Base-by-base conservation (phyloP, 1,284 basidiomycete species). In the Amylostereum areolatum region DNA sequence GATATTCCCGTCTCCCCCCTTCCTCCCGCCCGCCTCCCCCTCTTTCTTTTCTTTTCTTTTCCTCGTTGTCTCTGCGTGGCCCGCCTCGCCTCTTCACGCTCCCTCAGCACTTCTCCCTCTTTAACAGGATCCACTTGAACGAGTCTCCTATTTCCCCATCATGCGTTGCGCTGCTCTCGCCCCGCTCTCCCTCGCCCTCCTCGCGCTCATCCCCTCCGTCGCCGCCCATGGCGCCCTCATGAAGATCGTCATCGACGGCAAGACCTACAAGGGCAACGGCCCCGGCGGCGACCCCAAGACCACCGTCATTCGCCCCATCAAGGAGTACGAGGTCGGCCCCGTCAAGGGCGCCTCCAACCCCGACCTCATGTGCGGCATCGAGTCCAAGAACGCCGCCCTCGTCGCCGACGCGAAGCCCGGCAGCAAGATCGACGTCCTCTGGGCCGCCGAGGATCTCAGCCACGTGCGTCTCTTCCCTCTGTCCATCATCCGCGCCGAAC, bases 361-460 rank as follows among this genome's bases (percentile, higher is more conserved):
- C 1, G 71, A 71, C 52, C 41, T 89, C 8, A 82, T 77, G 60
- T 90, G 88, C 59, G 87, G 88, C 64, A 18, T 43, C 5, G 27
- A 11, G 7, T 24, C 41, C 27, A 63, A 72, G 49, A 64, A 70
- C 2, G 85, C 81, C 2, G 55, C 71, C 4, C 62, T 78, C 42
- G 71, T 81, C 39, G 82, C 74, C 1, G 58, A 73, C 44, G 85
- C 79, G 9, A 83, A 80, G 46, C 80, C 88, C 1, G 86, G 87
- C 7, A 81, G 80, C 61, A 60, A 59, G 0, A 48, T 89, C 18
- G 65, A 69, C 3, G 78, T 89, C 57, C 66, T 70, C 51, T 89
- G 85, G 86, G 78, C 71, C 36, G 78, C 74, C 1, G 70, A 71
- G 56, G 67, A 67, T 5, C 67, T 44, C 31, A 45, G 65, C 47